Evolutionary conservation across 2,329 filamentous ascomycete species (phyloP).

Genomic region (Teratosphaeria gauchensis): DNA sequence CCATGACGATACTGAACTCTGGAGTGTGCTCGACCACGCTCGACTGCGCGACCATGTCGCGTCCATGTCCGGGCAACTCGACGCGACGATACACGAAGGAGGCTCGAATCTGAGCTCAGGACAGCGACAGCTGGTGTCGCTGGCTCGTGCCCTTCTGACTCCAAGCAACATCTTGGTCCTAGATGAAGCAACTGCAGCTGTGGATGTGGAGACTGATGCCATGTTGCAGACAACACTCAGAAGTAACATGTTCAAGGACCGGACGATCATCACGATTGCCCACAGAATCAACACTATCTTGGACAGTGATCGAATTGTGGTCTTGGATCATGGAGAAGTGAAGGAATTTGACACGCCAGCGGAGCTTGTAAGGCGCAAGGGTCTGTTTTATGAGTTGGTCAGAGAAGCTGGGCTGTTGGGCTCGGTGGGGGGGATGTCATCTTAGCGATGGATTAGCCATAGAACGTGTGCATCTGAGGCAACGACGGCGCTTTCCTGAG

Average conservation of each 20-base stretch:
- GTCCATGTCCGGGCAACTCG: slow-evolving; percentile 78
- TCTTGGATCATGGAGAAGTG: slow-evolving; percentile 82
- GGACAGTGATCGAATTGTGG: slow-evolving; percentile 78
- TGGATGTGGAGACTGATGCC: slow-evolving; percentile 59
- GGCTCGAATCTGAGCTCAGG: slow-evolving; percentile 93
- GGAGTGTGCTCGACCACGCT: slow-evolving; percentile 78
- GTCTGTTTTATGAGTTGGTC: slow-evolving; percentile 81
- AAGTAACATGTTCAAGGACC: slow-evolving; percentile 66
- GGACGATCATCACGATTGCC: slow-evolving; percentile 81
- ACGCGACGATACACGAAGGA: slow-evolving; percentile 87
- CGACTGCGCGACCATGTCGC: slow-evolving; percentile 83
- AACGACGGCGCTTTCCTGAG: not conserved
- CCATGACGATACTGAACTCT: slow-evolving; percentile 93
- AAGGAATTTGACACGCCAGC: slow-evolving; percentile 85
- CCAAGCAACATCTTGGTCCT: slow-evolving; percentile 95
- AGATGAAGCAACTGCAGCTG: slow-evolving; percentile 84
- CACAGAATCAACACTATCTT: slow-evolving; percentile 81
- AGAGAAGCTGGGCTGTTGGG: slow-evolving; percentile 74
- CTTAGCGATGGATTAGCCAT: not conserved
- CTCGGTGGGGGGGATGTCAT: slow-evolving; percentile 16
- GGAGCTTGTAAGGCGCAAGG: slow-evolving; percentile 63
- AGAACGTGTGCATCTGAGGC: not conserved
- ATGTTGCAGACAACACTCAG: slow-evolving; percentile 55
- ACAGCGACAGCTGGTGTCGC: slow-evolving; percentile 85
- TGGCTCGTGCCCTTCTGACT: slow-evolving; percentile 86